Base-by-base conservation (phyloP, 257 asterid species). In the Capsicum chinense region DNA sequence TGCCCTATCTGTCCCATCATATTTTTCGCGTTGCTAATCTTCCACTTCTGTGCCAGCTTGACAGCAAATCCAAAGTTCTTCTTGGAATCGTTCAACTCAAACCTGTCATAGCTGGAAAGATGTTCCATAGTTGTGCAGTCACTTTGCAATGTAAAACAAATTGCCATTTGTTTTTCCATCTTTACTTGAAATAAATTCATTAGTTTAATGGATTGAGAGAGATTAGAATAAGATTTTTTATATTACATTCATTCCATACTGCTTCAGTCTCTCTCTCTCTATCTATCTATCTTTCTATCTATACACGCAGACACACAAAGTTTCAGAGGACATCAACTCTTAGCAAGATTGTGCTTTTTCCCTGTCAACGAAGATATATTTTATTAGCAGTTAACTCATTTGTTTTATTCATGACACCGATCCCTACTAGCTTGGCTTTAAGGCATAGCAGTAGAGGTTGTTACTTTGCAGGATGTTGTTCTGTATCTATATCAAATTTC, bases 201-300 rank as follows among this genome's bases (percentile, higher is more conserved):
- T 76, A 21, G 62, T 76, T 15, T 50, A 76, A 52, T 76, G 47
- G 62, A 76, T 76, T 33, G 47, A 76, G 47, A 76, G 16, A 19
- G 13, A 35, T 76, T 52, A 21, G 56, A 48, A n/a, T 5, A 48
- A 73, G 3, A 69, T 73, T 13, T 50, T 47, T 13, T 37, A 37
- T 33, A 68, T 68, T 68, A 14, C 17, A 10, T 33, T 13, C n/a
- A 68, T 68, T 67, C 13, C 12, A 3, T 68, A 35, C 52, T 68
- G 52, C 21, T 64, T 3, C 11, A 10, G 70, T 26, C 7, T 21
- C 9, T 8, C 2, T 62, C 5, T 17, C 7, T 63, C 70, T 19
- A 3, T 9, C 39, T 8, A 11, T 26, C 42, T 64, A 15, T 64
- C 70, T 64, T 0, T 21, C 39, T 64, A 0, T 64, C 16, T 26